phyloP scores from a whole-genome alignment of 176 grass and related monocot genomes.

The Calamus simplicifolius region DNA sequence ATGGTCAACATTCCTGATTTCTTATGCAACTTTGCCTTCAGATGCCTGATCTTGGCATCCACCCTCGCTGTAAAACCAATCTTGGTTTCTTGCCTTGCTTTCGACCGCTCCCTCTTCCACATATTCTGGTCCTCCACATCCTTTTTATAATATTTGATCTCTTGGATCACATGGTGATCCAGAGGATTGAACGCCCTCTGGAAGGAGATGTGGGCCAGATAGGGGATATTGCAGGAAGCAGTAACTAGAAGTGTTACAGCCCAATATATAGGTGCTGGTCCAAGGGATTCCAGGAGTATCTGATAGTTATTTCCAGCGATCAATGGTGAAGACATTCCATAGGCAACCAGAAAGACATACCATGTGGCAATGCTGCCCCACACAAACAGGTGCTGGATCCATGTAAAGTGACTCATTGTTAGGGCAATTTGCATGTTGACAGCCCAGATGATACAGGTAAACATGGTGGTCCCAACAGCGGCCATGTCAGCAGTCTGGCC shows the following conservation, averaged over 20 bases:
- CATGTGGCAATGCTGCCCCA: slow-evolving; percentile 90
- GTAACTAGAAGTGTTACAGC: slow-evolving; percentile 60
- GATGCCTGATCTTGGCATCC: slow-evolving; percentile 84
- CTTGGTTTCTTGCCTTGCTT: slow-evolving; percentile 85
- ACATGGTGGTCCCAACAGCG: slow-evolving; percentile 86
- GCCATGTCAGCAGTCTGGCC: slow-evolving; percentile 97
- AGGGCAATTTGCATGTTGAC: slow-evolving; percentile 96
- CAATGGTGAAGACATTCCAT: slow-evolving; percentile 45
- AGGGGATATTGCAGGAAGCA: slow-evolving; percentile 78
- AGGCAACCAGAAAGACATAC: slow-evolving; percentile 85
- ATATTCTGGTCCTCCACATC: slow-evolving; percentile 76
- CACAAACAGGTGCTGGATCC: slow-evolving; percentile 96
- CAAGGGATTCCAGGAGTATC: slow-evolving; percentile 72
- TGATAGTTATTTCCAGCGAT: slow-evolving; percentile 55
- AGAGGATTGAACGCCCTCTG: slow-evolving; percentile 76
- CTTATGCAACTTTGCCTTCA: slow-evolving; percentile 73
- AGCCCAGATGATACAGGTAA: slow-evolving; percentile 96
- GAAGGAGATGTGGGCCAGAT: slow-evolving; percentile 86
- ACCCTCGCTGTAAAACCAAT: slow-evolving; percentile 90
- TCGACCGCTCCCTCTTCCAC: slow-evolving; percentile 93
- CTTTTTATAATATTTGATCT: slow-evolving; percentile 81
- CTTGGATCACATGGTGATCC: slow-evolving; percentile 96
- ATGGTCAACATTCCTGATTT: slow-evolving; percentile 46
- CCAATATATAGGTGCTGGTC: slow-evolving; percentile 82
- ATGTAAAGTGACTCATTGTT: slow-evolving; percentile 99